Evolutionary conservation across 2,329 filamentous ascomycete species (phyloP).

Genomic region (Cercospora sp.): DNA sequence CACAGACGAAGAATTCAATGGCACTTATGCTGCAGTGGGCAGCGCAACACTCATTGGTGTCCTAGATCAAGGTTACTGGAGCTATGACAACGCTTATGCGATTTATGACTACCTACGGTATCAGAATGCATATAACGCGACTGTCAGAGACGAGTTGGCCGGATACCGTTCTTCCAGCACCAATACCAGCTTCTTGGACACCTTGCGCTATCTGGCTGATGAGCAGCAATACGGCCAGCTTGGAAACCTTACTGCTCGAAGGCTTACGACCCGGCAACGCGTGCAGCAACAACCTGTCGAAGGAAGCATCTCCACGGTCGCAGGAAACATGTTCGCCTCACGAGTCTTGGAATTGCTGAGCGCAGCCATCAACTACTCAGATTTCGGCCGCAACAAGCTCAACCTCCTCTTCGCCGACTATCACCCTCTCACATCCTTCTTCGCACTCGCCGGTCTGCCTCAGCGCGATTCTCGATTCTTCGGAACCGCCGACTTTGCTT

Average conservation of each 20-base stretch:
- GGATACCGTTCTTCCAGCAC: constrained; percentile 31
- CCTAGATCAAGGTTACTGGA: constrained; percentile 43
- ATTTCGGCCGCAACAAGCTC: constrained; percentile 36
- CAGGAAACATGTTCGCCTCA: constrained; percentile 40
- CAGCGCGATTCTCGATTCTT: constrained; percentile 47
- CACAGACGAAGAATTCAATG: constrained; percentile 40
- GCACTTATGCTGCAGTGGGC: constrained; percentile 52
- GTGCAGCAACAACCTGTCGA: not conserved
- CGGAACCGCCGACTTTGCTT: constrained; percentile 51
- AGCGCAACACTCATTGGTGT: constrained; percentile 46
- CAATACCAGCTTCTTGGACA: constrained; percentile 31
- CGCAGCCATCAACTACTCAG: constrained; percentile 33
- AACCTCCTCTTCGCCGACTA: constrained; percentile 50
- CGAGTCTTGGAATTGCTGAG: constrained; percentile 39
- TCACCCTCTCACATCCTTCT: constrained; percentile 54
- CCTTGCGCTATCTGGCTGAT: constrained; percentile 49
- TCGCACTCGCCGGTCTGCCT: constrained; percentile 48
- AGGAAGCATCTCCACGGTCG: constrained; percentile 43
- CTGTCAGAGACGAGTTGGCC: constrained; percentile 39
- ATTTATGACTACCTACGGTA: constrained; percentile 61
- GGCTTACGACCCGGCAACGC: constrained; percentile 21
- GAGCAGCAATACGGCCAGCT: constrained; percentile 48
- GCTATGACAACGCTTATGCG: constrained; percentile 54
- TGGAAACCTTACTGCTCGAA: constrained; percentile 45
- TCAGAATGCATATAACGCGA: constrained; percentile 53